A percentile compares a stretch with the other conserved stretches of the same genome.
Conservation (phyloP, 805 yeast genomes). For the Wickerhamiella cacticola region DNA sequence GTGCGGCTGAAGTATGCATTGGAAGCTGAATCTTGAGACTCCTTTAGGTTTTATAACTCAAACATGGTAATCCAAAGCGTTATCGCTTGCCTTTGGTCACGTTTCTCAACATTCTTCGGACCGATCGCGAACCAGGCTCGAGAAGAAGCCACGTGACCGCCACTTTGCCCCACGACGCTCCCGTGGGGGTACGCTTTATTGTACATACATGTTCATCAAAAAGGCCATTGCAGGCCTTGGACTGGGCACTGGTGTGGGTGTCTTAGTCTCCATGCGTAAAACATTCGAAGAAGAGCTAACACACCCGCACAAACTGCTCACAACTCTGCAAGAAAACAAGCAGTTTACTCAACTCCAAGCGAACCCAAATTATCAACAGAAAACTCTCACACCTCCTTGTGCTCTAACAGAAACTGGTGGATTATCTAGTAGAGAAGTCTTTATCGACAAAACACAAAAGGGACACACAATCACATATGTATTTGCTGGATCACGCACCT, state of each 20-base stretch:
- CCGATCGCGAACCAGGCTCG: not conserved
- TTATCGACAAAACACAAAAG: slow-evolving; percentile 46
- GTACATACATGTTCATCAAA: not conserved
- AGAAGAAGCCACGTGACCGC: not conserved
- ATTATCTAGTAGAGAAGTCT: slow-evolving; percentile 57
- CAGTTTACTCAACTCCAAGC: slow-evolving; percentile 5
- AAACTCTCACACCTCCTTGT: not conserved
- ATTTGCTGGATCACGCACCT: slow-evolving; percentile 63
- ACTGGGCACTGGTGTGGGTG: not conserved
- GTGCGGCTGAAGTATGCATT: not conserved
- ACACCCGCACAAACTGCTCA: slow-evolving; percentile 10
- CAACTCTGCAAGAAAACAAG: not conserved
- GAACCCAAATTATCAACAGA: not conserved
- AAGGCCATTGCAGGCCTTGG: slow-evolving; percentile 4
- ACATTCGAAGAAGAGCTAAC: slow-evolving; percentile 3
- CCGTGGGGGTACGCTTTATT: too few species aligned
- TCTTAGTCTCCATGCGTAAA: not conserved
- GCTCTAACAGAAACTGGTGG: slow-evolving; percentile 30
- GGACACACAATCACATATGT: slow-evolving; percentile 54
- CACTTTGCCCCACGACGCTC: not conserved
- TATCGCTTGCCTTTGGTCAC: too few species aligned
- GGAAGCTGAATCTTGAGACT: too few species aligned
- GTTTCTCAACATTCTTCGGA: too few species aligned
- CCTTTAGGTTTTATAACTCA: too few species aligned
- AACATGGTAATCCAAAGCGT: too few species aligned